Percentiles rank a stretch among this genome's conserved stretches.
These are phyloP conservation scores for Pseudozyma sp. DNA, from an alignment of 1,284 basidiomycete genomes.

Conservation along the genomic window DNA sequence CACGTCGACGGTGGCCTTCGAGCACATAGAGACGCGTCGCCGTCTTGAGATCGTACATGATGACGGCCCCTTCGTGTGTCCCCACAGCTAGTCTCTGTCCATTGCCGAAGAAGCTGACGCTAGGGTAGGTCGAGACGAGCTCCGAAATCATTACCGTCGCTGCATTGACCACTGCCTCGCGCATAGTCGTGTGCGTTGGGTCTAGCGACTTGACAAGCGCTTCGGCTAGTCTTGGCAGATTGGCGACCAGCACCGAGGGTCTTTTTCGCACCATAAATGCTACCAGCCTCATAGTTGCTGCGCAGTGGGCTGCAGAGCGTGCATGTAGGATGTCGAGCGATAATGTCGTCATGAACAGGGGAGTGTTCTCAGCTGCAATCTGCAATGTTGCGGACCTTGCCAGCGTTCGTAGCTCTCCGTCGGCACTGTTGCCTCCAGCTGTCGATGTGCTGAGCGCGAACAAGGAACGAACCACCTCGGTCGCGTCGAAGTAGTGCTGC, in stretches of 20 bases:
- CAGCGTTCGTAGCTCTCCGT: constrained; percentile 45
- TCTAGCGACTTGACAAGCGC: constrained; percentile 97
- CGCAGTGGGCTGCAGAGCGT: constrained; percentile 81
- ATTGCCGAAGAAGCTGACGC: constrained; percentile 86
- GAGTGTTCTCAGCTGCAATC: constrained; percentile 85
- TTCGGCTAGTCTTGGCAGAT: constrained; percentile 87
- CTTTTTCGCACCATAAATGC: constrained; percentile 89
- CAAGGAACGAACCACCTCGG: constrained; percentile 85
- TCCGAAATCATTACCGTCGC: constrained; percentile 87
- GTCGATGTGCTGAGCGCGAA: constrained; percentile 74
- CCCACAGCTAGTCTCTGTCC: constrained; percentile 92
- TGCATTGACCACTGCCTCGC: constrained; percentile 87
- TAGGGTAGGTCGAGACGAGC: constrained; percentile 85
- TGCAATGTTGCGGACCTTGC: constrained; percentile 85
- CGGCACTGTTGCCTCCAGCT: constrained; percentile 10
- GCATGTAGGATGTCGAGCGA: constrained; percentile 90
- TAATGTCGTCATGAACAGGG: constrained; percentile 93
- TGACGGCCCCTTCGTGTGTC: constrained; percentile 82
- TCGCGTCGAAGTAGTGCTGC: constrained; percentile 93
- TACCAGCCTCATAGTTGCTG: constrained; percentile 89
- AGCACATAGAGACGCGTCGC: constrained; percentile 94
- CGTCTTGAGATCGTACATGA: constrained; percentile 97
- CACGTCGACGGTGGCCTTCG: constrained; percentile 77
- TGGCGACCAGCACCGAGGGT: constrained; percentile 78
- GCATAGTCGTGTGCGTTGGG: constrained; percentile 83